These are phyloP conservation scores for Beauveria australis DNA, from an alignment of 2,329 filamentous ascomycete genomes.

Conservation along the genomic window DNA sequence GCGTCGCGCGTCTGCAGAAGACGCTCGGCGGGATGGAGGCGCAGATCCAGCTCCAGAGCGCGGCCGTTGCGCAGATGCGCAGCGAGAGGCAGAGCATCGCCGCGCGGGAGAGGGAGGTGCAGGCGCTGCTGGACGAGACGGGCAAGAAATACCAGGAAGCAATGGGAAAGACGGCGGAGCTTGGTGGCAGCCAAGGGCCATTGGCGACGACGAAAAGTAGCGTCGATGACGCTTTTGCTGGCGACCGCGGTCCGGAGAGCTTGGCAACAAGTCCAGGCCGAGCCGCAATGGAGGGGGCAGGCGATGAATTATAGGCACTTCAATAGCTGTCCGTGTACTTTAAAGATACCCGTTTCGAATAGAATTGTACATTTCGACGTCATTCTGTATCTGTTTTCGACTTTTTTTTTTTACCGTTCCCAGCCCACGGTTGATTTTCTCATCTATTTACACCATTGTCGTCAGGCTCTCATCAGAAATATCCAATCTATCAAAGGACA, in stretches of 20 bases:
- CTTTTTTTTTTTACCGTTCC: not conserved
- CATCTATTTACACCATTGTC: not conserved
- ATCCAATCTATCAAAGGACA: too few relatives aligned
- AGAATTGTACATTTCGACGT: not conserved
- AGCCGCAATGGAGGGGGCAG: not conserved
- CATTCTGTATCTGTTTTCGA: not conserved
- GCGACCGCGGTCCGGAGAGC: slow-evolving; percentile 28
- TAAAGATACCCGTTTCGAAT: not conserved
- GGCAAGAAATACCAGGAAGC: slow-evolving; percentile 53
- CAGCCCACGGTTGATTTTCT: not conserved
- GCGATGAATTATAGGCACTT: not conserved
- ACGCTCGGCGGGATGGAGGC: slow-evolving; percentile 56
- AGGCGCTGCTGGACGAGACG: slow-evolving; percentile 70
- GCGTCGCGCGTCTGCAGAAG: slow-evolving; percentile 54
- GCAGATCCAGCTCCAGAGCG: slow-evolving; percentile 51
- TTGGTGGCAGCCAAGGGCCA: not conserved
- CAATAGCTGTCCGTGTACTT: not conserved
- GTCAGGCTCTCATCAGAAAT: not conserved
- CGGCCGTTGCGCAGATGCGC: slow-evolving; percentile 57
- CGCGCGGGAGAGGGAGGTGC: slow-evolving; percentile 68
- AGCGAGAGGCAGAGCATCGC: slow-evolving; percentile 61
- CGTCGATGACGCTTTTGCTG: slow-evolving; percentile 19
- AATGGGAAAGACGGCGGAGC: slow-evolving; percentile 23
- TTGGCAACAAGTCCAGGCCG: slow-evolving; percentile 24
- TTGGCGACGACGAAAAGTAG: slow-evolving; percentile 12